phyloP scores from a whole-genome alignment of 441 rosid genomes.

The Euphorbia schlechtendalii region DNA sequence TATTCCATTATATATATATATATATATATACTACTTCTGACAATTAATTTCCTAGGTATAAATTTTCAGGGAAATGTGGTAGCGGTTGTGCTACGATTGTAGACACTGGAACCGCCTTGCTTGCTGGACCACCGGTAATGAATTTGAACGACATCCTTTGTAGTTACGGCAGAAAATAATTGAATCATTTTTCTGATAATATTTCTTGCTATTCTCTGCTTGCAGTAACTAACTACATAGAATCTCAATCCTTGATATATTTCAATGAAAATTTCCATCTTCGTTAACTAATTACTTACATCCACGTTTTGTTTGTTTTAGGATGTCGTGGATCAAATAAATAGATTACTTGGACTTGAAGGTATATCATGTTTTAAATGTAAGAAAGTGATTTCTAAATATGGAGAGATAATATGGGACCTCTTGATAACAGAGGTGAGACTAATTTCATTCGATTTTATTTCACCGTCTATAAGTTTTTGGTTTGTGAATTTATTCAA shows the following conservation, averaged over 20 bases:
- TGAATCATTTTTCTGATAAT: no score
- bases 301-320: neutral
- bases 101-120: slow-evolving; percentile 77
- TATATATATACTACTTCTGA: neutral
- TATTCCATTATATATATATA: neutral
- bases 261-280: neutral
- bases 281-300: neutral
- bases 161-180: no score
- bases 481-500: neutral
- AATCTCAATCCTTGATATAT: no score
- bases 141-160: no score
- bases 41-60: no score
- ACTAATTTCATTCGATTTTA: no score
- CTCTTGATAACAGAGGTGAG: slow-evolving; percentile 59
- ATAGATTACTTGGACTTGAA: slow-evolving; percentile 70
- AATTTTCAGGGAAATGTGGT: slow-evolving; percentile 43
- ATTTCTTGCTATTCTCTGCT: no score
- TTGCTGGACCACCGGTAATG: slow-evolving; percentile 73
- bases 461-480: neutral
- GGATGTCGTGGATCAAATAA: slow-evolving; percentile 52
- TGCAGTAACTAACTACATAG: no score
- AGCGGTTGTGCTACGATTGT: slow-evolving; percentile 69
- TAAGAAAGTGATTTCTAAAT: slow-evolving; percentile 58
- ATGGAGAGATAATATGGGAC: slow-evolving; percentile 68
- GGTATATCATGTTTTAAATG: slow-evolving; percentile 61